These are phyloP conservation scores for Russula ochroleuca DNA, from an alignment of 768 basidiomycete genomes.

Conservation along the genomic window DNA sequence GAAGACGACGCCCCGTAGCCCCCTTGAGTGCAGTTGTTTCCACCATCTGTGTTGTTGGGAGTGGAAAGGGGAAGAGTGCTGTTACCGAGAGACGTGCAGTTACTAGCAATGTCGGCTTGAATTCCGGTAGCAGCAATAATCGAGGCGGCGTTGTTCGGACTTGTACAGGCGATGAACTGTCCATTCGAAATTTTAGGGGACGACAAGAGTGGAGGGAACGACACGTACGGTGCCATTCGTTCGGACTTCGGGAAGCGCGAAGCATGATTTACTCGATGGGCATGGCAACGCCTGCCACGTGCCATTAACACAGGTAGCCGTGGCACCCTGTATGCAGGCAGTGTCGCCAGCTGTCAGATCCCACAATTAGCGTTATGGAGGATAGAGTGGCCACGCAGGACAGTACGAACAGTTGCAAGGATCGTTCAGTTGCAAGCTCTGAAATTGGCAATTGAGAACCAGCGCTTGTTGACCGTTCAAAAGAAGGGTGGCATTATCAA, in stretches of 20 bases:
- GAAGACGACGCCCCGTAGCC: not conserved
- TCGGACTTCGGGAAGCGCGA: conserved; percentile 47
- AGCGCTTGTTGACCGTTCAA: conserved; percentile 51
- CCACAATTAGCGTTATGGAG: not conserved
- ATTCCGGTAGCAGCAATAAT: conserved; percentile 47
- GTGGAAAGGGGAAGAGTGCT: conserved; percentile 28
- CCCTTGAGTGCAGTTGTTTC: conserved; percentile 6
- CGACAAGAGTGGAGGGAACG: not conserved
- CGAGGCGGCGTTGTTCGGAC: conserved; percentile 43
- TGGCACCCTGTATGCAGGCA: conserved; percentile 43
- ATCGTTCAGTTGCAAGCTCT: conserved; percentile 39
- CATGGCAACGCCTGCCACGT: conserved; percentile 43
- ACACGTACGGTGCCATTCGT: conserved; percentile 44
- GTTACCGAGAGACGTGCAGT: conserved; percentile 27
- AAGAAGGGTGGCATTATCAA: conserved; percentile 42
- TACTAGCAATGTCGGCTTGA: conserved; percentile 39
- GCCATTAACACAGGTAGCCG: conserved; percentile 42
- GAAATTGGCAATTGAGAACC: conserved; percentile 46
- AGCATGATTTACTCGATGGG: conserved; percentile 40
- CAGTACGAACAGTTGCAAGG: conserved; percentile 43
- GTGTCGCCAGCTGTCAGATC: conserved; percentile 38
- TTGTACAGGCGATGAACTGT: conserved; percentile 52
- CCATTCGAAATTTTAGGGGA: not conserved
- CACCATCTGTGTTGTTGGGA: conserved; percentile 3
- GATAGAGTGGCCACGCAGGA: not conserved